phyloP scores from a whole-genome alignment of 176 grass and related monocot species.

The Dendrocalamus sinicus region DNA sequence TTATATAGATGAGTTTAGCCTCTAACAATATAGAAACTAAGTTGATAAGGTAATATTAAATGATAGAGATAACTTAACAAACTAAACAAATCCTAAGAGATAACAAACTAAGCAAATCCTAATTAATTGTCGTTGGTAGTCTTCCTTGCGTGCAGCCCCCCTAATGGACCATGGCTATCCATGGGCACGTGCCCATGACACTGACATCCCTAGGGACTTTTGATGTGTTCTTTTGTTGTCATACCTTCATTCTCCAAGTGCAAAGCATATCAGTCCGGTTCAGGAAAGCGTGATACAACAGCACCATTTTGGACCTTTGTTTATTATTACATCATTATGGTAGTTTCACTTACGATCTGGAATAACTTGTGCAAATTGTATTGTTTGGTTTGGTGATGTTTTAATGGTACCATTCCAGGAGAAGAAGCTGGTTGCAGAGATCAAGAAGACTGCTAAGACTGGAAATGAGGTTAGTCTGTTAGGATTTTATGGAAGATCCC shows the following conservation, averaged over 20 bases:
- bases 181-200: too few relatives aligned
- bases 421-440: constrained; percentile 97
- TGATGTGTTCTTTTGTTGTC: not conserved
- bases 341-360: constrained; percentile 9
- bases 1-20: too few relatives aligned
- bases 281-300: not conserved
- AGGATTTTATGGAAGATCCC: constrained; percentile 11
- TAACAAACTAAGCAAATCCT: too few relatives aligned
- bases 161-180: too few relatives aligned
- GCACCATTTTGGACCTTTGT: not conserved
- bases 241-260: not conserved
- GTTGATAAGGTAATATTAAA: too few relatives aligned
- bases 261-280: not conserved
- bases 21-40: too few relatives aligned
- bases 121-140: too few relatives aligned
- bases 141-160: too few relatives aligned
- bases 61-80: too few relatives aligned
- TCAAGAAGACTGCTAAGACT: constrained; percentile 94
- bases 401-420: constrained; percentile 63
- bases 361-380: constrained; percentile 29
- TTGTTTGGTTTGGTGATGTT: constrained; percentile 37
- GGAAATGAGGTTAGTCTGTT: constrained; percentile 83
- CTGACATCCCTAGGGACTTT: not conserved
- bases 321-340: constrained; percentile 14
- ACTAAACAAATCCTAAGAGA: too few relatives aligned